Conservation (phyloP, 2,329 filamentous ascomycete genomes). For the Sarocladium brachiariae region DNA sequence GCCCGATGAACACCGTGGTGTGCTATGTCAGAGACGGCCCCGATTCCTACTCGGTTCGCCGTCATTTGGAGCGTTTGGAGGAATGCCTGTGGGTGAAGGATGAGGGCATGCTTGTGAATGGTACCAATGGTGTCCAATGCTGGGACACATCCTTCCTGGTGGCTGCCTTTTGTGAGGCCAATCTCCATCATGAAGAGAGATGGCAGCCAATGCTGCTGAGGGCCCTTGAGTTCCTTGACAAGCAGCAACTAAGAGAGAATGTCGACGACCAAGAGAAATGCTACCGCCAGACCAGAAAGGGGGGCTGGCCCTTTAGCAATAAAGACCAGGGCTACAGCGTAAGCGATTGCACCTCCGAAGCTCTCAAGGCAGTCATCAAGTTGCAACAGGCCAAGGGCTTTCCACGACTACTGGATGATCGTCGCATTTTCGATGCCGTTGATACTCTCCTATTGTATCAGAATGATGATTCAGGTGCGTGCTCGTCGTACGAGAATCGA, state of each 20-base stretch:
- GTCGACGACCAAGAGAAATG: conserved; percentile 68
- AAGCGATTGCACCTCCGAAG: conserved; percentile 90
- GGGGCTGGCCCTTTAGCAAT: conserved; percentile 94
- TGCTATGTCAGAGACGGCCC: conserved; percentile 83
- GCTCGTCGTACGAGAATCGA: conserved; percentile 81
- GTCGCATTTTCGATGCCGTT: conserved; percentile 77
- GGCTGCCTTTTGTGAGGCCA: conserved; percentile 72
- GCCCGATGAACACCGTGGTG: conserved; percentile 79
- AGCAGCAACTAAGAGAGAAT: conserved; percentile 85
- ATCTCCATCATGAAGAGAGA: conserved; percentile 66
- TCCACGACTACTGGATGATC: conserved; percentile 65
- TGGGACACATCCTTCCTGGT: conserved; percentile 95
- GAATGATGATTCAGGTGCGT: conserved; percentile 71
- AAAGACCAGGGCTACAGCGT: conserved; percentile 90
- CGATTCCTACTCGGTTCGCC: conserved; percentile 61
- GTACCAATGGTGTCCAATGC: conserved; percentile 94
- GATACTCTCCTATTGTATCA: conserved; percentile 91
- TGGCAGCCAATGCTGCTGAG: conserved; percentile 80
- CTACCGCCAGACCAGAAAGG: conserved; percentile 87
- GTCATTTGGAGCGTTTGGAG: conserved; percentile 72
- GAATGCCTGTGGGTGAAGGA: conserved; percentile 89
- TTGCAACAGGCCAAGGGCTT: conserved; percentile 75
- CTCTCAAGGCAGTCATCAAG: conserved; percentile 76
- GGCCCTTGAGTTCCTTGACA: conserved; percentile 78
- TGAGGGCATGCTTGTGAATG: conserved; percentile 91